Evolutionary conservation across 345 rosid genomes (phyloP).

Genomic region (Salix viminalis): DNA sequence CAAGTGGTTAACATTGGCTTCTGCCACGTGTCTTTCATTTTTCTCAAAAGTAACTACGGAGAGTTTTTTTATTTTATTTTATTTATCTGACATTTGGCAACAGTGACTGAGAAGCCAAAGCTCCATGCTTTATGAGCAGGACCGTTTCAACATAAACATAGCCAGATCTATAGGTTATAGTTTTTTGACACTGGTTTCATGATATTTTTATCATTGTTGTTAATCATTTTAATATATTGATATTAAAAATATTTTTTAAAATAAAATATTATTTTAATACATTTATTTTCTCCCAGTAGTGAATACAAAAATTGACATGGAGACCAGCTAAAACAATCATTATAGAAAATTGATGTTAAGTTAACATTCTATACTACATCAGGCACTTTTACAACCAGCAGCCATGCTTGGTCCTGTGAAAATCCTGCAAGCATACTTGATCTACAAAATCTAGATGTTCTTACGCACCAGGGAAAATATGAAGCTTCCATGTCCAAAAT

Average conservation of each 20-base stretch:
- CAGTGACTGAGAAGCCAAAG: neutral
- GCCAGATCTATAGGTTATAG: neutral
- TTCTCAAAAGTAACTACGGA: no score
- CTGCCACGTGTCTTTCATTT: constrained; percentile 20
- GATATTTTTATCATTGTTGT: no score
- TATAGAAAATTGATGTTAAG: constrained; percentile 4
- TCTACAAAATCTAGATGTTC: constrained; percentile 14
- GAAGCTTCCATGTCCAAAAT: constrained; percentile 1
- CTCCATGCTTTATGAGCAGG: neutral
- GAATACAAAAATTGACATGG: no score
- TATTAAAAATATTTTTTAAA: no score
- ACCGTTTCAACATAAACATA: neutral
- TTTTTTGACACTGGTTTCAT: no score
- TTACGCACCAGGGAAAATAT: no score
- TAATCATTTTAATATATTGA: no score
- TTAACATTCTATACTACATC: constrained; percentile 28
- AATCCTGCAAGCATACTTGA: constrained; percentile 36
- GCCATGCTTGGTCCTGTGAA: constrained; percentile 47
- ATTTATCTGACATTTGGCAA: no score
- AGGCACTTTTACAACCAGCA: constrained; percentile 32
- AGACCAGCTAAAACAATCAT: no score
- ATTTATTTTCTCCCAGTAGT: no score
- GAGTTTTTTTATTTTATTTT: no score
- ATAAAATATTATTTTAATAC: no score
- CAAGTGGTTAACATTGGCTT: neutral